These are phyloP conservation scores for Xylaria curta DNA, from an alignment of 495 filamentous ascomycete species.

Conservation along the genomic window DNA sequence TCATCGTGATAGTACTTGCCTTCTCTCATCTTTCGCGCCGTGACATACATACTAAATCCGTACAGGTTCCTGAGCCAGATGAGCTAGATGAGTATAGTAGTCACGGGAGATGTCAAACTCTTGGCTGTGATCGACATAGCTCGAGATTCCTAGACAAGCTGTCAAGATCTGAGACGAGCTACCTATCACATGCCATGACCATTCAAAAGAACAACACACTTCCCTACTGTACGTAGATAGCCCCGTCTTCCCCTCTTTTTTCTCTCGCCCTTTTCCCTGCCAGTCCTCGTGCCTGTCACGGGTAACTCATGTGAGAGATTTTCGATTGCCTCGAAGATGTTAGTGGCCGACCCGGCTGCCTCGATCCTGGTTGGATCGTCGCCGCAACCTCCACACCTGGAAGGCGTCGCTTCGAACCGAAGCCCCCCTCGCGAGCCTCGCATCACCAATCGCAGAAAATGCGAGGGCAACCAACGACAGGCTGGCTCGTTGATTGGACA, in stretches of 20 bases:
- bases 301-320: constrained; percentile 19
- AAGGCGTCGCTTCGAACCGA: constrained; percentile 21
- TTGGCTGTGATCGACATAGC: constrained; percentile 7
- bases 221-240: not conserved
- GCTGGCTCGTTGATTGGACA: constrained; percentile 1
- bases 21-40: too few relatives aligned
- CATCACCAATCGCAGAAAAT: constrained; percentile 20
- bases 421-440: not conserved
- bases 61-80: not conserved
- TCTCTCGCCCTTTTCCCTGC: not conserved
- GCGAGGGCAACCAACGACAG: not conserved
- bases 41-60: not conserved
- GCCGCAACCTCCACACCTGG: not conserved
- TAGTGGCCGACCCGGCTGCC: not conserved
- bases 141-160: not conserved
- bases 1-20: too few relatives aligned
- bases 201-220: not conserved
- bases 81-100: not conserved
- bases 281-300: not conserved
- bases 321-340: constrained; percentile 10
- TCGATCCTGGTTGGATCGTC: constrained; percentile 15
- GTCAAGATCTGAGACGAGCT: not conserved
- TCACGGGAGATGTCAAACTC: constrained; percentile 1
- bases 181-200: constrained; percentile 10
- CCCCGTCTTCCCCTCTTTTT: not conserved